phyloP scores from a whole-genome alignment of 768 basidiomycete species.

The Termitomyces sp. region DNA sequence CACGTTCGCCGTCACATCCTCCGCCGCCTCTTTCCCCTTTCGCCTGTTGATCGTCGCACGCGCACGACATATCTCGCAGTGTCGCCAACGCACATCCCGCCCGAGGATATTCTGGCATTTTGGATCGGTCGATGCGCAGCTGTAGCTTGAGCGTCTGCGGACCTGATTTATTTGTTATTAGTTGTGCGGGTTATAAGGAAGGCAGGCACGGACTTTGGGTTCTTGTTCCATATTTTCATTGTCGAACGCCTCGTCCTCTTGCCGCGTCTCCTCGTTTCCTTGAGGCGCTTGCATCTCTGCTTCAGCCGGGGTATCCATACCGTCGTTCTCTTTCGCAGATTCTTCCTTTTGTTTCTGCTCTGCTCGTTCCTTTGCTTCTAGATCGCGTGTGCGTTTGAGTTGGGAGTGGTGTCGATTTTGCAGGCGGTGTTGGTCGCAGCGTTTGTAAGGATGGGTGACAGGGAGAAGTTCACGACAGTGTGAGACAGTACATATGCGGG shows the following conservation, averaged over 20 bases:
- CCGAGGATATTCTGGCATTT: conserved; percentile 42
- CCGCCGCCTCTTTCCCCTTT: conserved; percentile 16
- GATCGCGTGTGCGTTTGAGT: conserved; percentile 49
- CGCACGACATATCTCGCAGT: conserved; percentile 44
- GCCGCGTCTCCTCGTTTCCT: not conserved
- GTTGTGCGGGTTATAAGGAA: not conserved
- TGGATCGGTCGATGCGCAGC: conserved; percentile 31
- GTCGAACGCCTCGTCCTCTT: not conserved
- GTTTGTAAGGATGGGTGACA: conserved; percentile 44
- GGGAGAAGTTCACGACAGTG: conserved; percentile 53
- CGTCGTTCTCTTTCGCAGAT: conserved; percentile 3
- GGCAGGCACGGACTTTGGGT: not conserved
- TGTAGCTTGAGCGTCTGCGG: conserved; percentile 18
- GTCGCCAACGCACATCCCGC: conserved; percentile 43
- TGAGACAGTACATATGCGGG: conserved; percentile 55
- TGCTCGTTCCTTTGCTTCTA: conserved; percentile 9
- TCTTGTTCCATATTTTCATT: not conserved
- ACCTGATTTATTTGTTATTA: not conserved
- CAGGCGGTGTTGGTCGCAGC: conserved; percentile 54
- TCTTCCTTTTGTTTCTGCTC: conserved; percentile 16
- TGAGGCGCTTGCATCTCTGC: too few relatives aligned
- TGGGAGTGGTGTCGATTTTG: conserved; percentile 53
- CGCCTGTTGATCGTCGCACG: conserved; percentile 27
- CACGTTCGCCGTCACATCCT: conserved; percentile 1
- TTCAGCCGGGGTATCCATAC: not conserved